These are phyloP conservation scores for Candida tammaniensis DNA, from an alignment of 805 yeast genomes.

Conservation along the genomic window DNA sequence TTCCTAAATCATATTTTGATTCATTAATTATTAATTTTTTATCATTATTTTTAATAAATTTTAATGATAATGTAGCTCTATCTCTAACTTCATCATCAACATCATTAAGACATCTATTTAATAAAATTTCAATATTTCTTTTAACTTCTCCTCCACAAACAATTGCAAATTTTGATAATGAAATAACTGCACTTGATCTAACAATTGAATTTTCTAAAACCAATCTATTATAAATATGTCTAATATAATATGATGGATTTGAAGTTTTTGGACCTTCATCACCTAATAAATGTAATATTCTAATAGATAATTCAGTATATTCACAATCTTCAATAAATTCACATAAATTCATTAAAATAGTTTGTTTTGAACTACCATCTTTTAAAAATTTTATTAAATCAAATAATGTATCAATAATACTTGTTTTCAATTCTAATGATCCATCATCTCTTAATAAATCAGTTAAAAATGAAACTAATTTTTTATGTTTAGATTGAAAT, in stretches of 20 bases:
- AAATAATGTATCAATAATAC: constrained; percentile 88
- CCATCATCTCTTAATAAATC: constrained; percentile 90
- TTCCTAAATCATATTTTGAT: constrained; percentile 66
- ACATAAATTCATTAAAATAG: constrained; percentile 84
- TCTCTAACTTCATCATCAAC: constrained; percentile 97
- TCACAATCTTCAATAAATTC: constrained; percentile 99
- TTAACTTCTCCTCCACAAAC: constrained; percentile 66
- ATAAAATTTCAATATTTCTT: constrained; percentile 68
- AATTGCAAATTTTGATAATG: constrained; percentile 86
- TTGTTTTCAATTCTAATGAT: constrained; percentile 77
- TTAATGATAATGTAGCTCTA: constrained; percentile 85
- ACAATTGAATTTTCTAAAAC: constrained; percentile 94
- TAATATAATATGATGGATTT: constrained; percentile 85
- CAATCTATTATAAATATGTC: constrained; percentile 95
- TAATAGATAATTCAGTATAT: constrained; percentile 88
- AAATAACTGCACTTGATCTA: constrained; percentile 92
- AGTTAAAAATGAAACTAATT: constrained; percentile 77
- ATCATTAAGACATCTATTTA: constrained; percentile 82
- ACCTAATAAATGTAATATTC: constrained; percentile 88
- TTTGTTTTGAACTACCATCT: constrained; percentile 62
- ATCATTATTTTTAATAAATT: constrained; percentile 46
- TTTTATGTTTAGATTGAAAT: constrained; percentile 86
- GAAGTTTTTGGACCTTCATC: constrained; percentile 88
- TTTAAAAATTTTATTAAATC: constrained; percentile 89
- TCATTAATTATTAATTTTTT: constrained; percentile 60